Base-by-base conservation (phyloP, 2,329 filamentous ascomycete genomes). In the Ceratocystis smalleyi region DNA sequence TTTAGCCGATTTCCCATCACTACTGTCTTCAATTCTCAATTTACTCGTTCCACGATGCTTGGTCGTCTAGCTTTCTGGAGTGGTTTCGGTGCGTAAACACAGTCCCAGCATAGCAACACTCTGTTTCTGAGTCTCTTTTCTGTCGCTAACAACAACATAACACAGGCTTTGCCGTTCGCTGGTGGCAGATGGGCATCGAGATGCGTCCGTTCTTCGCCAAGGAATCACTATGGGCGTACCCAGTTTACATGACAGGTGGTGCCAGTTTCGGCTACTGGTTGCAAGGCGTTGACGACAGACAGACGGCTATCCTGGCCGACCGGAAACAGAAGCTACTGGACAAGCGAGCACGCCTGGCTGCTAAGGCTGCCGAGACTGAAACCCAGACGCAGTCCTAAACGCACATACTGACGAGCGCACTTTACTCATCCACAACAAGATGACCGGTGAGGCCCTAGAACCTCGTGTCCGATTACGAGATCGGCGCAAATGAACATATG, bases 111-210 rank as follows among this genome's bases (percentile, higher is more conserved):
- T 15, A 47, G 45, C 45, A 47, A 10, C 17, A 22, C n/a, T 19
- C 45, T 5, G 15, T 51, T 22, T 15, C 8, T 1, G 22, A 51
- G 22, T 15, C 8, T 51, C 19, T 15, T 15, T 51, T 27, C 5
- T 24, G 5, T 51, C 47, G 10, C 47, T 51, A 51, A 51, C 15
- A 15, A 8, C 17, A 32, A 63, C 45, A 5, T 17, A 17, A n/a
- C 12, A 61, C 62, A 99, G 94, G 94, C 80, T 78, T 96, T 71
- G 91, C 88, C 73, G 87, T 91, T 73, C 89, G 92, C 71, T 83
- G 94, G 76, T 96, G 91, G 89, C 94, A 97, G 77, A 86, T 99
- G 74, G 94, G 92, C 73, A 94, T 99, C 75, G 91, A 99, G 79
- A 96, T 95, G 91, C 90, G 91, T 68, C 94, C 92, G 62, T 86